A percentile compares a stretch with the other conserved stretches of the same genome.
Evolutionary conservation across 2,329 filamentous ascomycete species (phyloP).

Genomic region (Macrophomina tecta): DNA sequence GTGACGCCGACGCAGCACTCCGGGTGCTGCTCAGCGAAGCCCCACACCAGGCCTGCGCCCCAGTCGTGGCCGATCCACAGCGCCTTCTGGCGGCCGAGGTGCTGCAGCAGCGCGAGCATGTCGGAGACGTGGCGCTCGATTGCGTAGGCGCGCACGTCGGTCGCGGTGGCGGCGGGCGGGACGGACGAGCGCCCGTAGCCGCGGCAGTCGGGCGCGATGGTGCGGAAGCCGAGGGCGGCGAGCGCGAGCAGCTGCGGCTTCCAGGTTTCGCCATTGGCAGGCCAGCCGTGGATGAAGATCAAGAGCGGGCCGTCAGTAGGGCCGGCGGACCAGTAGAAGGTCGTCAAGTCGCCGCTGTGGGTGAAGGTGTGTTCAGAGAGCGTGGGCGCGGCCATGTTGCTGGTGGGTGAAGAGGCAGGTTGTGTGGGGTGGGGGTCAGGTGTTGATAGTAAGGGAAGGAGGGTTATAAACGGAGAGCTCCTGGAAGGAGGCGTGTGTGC

Average conservation of each 20-base stretch:
- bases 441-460: too few relatives aligned
- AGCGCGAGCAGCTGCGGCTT: slow-evolving; percentile 44
- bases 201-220: slow-evolving; percentile 42
- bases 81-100: slow-evolving; percentile 46
- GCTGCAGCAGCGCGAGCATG: slow-evolving; percentile 48
- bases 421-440: not conserved
- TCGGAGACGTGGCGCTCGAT: slow-evolving; percentile 38
- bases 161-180: slow-evolving; percentile 25
- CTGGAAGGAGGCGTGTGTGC: too few relatives aligned
- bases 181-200: slow-evolving; percentile 45
- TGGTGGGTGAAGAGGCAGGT: not conserved
- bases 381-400: not conserved
- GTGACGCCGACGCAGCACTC: slow-evolving; percentile 40
- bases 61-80: slow-evolving; percentile 59
- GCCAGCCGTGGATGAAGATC: slow-evolving; percentile 43
- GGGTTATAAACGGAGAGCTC: too few relatives aligned
- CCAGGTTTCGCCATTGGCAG: slow-evolving; percentile 45
- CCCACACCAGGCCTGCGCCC: slow-evolving; percentile 44
- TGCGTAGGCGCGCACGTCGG: slow-evolving; percentile 39
- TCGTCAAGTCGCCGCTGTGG: slow-evolving; percentile 34
- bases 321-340: slow-evolving; percentile 37
- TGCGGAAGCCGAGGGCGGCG: slow-evolving; percentile 29
- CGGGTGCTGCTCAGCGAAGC: slow-evolving; percentile 40
- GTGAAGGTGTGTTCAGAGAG: slow-evolving; percentile 33
- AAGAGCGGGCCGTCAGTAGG: slow-evolving; percentile 34